These are phyloP conservation scores for Coniochaeta sp. DNA, from an alignment of 2,329 filamentous ascomycete genomes.

Conservation along the genomic window DNA sequence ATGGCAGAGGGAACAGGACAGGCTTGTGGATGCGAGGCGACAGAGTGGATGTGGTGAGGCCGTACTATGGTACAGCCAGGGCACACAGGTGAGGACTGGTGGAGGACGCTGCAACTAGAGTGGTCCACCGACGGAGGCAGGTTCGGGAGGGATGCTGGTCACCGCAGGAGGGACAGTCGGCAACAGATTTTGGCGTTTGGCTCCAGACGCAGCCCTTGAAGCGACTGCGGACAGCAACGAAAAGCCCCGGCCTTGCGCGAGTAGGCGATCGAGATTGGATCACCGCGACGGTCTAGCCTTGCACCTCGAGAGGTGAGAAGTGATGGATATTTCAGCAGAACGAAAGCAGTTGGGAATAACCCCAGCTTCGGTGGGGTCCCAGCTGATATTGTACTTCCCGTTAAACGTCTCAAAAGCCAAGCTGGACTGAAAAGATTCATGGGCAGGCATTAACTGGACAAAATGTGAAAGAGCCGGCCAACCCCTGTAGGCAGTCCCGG, in stretches of 20 bases:
- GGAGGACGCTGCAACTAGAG: background rate
- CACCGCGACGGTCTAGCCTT: background rate
- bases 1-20: slow-evolving; percentile 8
- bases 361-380: background rate
- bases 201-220: background rate
- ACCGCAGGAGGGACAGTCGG: slow-evolving; percentile 1
- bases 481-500: background rate
- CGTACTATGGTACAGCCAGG: background rate
- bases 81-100: background rate
- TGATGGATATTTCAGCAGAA: background rate
- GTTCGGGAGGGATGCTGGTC: slow-evolving; percentile 1
- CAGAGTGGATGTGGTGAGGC: background rate
- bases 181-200: background rate
- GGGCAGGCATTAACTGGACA: background rate
- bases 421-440: background rate
- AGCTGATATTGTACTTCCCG: slow-evolving; percentile 2
- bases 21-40: slow-evolving; percentile 3
- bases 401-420: background rate
- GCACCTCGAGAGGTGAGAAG: slow-evolving; percentile 1
- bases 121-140: background rate
- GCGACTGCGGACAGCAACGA: background rate
- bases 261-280: background rate
- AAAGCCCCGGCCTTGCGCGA: background rate
- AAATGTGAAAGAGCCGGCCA: background rate
- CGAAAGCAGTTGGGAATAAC: background rate